Evolutionary conservation across 148 eudicot genomes (phyloP), one percentile per base, ranked within the genome.

Genomic region (Pouteria glomerata): DNA sequence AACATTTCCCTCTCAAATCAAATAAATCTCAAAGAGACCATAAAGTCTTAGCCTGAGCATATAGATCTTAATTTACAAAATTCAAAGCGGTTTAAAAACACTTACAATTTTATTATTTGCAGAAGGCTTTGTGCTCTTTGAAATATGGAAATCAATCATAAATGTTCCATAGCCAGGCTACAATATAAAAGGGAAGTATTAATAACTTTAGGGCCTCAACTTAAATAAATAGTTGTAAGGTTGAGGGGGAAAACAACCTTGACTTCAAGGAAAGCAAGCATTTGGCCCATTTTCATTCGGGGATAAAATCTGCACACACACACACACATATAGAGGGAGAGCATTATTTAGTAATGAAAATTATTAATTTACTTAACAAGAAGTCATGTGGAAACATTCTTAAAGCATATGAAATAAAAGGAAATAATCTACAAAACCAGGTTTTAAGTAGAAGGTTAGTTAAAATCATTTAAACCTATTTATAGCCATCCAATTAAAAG

Each of bases 131-230:
- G 73, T 15, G 44, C 70, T 75, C 81, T 85, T 95, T 37, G 88
- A 68, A 69, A 95, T 85, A 69, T 82, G 88, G 82, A 95, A 95
- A 80, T 95, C 99, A 59, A 71, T 64, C 53, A 85, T 74, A 84
- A 79, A 82, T 50, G 92, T 78, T 63, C 84, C 96, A 68, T 79
- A 91, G 69, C 96, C 99, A 69, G 97, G 89, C 99, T 95, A 83
- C 83, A 89, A 63, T 37, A 75, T 18, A 79, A 50, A 21, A 39
- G n/a, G 47, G 47, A 52, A 57, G 31, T 56, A 55, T 44, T 15
- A 71, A 26, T 8, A 65, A 63, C 53, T 62, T 39, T 35, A 44
- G 29, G 11, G 33, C 44, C 18, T 31, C 11, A n/a, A 51, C 31
- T n/a, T 30, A 57, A 53, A 39, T 10, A 78, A 44, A 24, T 12